Evolutionary conservation across 345 rosid genomes (phyloP).

Genomic region (Eutrema japonicum): DNA sequence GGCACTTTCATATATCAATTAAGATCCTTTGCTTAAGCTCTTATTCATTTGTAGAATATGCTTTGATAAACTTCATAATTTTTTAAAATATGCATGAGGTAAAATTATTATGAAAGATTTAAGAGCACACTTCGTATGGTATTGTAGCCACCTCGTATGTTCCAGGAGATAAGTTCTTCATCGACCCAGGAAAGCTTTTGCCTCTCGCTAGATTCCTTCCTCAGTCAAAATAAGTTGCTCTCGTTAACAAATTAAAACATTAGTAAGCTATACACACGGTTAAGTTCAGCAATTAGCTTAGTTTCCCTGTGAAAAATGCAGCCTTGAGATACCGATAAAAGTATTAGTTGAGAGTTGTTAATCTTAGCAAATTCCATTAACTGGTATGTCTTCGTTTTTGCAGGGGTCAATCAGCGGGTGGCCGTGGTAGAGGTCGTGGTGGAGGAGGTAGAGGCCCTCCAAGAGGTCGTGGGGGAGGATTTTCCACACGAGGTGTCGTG

Average conservation of each 20-base stretch:
- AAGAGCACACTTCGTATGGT: slow-evolving; percentile 39
- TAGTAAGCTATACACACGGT: neutral
- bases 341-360: slow-evolving; percentile 21
- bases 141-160: slow-evolving; percentile 84
- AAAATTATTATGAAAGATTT: no score
- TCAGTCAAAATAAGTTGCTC: slow-evolving; percentile 79
- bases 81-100: no score
- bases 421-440: slow-evolving; percentile 54
- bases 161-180: slow-evolving; percentile 80
- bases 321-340: neutral
- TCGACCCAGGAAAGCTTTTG: slow-evolving; percentile 79
- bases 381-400: no score
- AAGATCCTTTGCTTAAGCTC: no score
- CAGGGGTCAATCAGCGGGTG: slow-evolving; percentile 55
- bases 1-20: slow-evolving; percentile 28
- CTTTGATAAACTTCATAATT: no score
- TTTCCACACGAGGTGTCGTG: slow-evolving; percentile 77
- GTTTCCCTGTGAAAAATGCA: neutral
- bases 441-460: slow-evolving; percentile 70
- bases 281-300: neutral
- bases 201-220: slow-evolving; percentile 87
- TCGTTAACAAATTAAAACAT: neutral
- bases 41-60: no score
- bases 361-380: slow-evolving; percentile 8
- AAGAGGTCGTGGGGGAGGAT: slow-evolving; percentile 76